Base-by-base conservation (phyloP, 2,329 filamentous ascomycete species). In the Fusarium graminum region DNA sequence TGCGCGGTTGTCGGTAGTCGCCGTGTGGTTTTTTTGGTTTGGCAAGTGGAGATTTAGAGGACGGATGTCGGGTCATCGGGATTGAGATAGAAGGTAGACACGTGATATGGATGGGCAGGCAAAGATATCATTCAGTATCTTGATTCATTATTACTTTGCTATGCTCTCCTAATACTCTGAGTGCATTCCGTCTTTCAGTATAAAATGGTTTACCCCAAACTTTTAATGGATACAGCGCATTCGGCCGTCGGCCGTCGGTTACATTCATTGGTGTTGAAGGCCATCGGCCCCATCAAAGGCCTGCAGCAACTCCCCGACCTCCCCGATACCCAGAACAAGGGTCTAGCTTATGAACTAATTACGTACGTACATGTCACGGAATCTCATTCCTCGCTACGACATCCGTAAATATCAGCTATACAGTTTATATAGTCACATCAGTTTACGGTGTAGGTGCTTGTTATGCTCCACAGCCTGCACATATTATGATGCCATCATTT, bases 261-360 rank as follows among this genome's bases (percentile, higher is more conserved):
- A 62, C 61, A 52, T 43, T 53, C 65, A 67, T 67, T 67, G 65
- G 65, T 26, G 55, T 62, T 36, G 38, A 32, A n/a, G 6, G 22
- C 3, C 28, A 43, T 14, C 45, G 50, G 50, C 52, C 52, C 64
- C 59, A 51, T 67, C 56, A 51, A 52, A 41, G 39, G 52, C 61
- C 52, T n/a, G 32, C 29, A 41, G 41, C 52, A 68, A 68, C 66
- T 68, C 66, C 66, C 63, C 63, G 63, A 67, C 63, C 63, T 67
- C 63, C 63, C 66, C 65, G 65, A 68, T 28, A 58, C 49, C 65
- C 65, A 52, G 44, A 45, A 45, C 59, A 34, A 38, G 54, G 60
- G 43, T 45, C 29, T n/a, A 12, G 26, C 17, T 11, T n/a, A 5
- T 12, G 32, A 16, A 30, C 26, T 42, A 29, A 60, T 65, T 65